phyloP scores from a whole-genome alignment of 768 basidiomycete genomes.

The Xerocomellus dryophilus region DNA sequence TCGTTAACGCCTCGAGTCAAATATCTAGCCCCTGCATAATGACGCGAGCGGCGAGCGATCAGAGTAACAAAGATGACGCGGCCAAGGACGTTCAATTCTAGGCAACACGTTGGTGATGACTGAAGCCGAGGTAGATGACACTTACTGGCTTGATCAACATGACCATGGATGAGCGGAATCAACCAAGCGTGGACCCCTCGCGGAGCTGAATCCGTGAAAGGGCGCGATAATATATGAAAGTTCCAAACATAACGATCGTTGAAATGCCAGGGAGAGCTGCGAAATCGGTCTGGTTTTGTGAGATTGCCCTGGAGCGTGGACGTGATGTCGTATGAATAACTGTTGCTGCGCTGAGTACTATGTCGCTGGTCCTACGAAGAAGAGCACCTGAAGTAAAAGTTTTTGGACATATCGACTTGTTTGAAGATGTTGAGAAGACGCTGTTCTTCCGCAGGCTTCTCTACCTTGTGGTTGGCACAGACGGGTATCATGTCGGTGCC shows the following conservation, averaged over 20 bases:
- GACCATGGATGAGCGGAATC: slow-evolving; percentile 88
- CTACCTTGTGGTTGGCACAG: slow-evolving; percentile 75
- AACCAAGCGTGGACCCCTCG: slow-evolving; percentile 74
- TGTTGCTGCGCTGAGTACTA: slow-evolving; percentile 28
- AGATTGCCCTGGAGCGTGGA: slow-evolving; percentile 94
- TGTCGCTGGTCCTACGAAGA: background rate
- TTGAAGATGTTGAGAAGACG: slow-evolving; percentile 88
- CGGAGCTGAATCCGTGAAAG: slow-evolving; percentile 48
- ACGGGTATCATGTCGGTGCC: slow-evolving; percentile 81
- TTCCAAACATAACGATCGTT: slow-evolving; percentile 96
- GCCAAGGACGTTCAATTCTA: slow-evolving; percentile 88
- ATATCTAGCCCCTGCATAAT: slow-evolving; percentile 94
- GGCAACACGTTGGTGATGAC: background rate
- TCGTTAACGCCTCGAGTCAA: slow-evolving; percentile 93
- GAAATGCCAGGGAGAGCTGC: slow-evolving; percentile 56
- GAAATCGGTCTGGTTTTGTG: slow-evolving; percentile 50
- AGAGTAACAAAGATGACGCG: slow-evolving; percentile 89
- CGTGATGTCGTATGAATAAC: slow-evolving; percentile 95
- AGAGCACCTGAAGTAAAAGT: slow-evolving; percentile 92
- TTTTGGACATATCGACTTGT: slow-evolving; percentile 97
- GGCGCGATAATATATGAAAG: slow-evolving; percentile 73
- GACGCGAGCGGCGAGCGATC: slow-evolving; percentile 91
- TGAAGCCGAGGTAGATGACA: slow-evolving; percentile 3
- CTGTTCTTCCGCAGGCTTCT: slow-evolving; percentile 86
- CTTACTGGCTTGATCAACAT: slow-evolving; percentile 97